phyloP scores from a whole-genome alignment of 768 basidiomycete species.

The Mycena belliarum region DNA sequence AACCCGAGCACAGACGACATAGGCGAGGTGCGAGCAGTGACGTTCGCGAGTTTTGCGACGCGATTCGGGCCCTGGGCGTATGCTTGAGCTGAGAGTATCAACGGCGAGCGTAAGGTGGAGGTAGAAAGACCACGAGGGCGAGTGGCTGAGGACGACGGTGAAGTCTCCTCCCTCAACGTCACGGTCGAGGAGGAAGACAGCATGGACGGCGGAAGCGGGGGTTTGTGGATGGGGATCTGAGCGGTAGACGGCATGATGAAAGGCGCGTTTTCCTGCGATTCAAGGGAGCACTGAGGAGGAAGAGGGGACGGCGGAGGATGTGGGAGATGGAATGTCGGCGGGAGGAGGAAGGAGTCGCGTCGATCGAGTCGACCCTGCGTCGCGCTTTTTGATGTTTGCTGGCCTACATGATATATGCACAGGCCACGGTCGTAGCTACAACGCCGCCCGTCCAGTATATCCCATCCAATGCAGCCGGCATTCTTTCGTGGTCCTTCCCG shows the following conservation, averaged over 20 bases:
- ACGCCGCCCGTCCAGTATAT: no score
- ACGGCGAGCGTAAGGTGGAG: constrained; percentile 10
- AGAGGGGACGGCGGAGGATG: constrained; percentile 1
- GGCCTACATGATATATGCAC: no score
- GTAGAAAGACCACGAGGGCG: constrained; percentile 17
- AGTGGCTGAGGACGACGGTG: constrained; percentile 5
- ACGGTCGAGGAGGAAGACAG: constrained; percentile 14
- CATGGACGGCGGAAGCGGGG: constrained; percentile 10
- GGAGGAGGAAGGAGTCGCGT: no score
- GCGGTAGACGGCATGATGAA: constrained; percentile 7
- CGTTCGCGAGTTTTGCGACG: constrained; percentile 1
- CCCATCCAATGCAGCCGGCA: no score
- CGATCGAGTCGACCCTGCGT: no score
- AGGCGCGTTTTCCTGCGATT: constrained; percentile 3
- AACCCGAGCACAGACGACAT: constrained; percentile 7
- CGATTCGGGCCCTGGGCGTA: constrained; percentile 6
- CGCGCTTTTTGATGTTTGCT: no score
- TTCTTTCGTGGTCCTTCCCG: no score
- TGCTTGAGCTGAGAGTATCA: not conserved
- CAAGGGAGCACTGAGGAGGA: constrained; percentile 20
- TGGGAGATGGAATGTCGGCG: no score
- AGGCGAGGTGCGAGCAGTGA: not conserved
- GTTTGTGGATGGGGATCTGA: constrained; percentile 2
- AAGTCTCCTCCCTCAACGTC: constrained; percentile 5
- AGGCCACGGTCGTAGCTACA: no score